These are phyloP conservation scores for Adenanthera pavonina DNA, from an alignment of 306 rosid species.

Conservation along the genomic window DNA sequence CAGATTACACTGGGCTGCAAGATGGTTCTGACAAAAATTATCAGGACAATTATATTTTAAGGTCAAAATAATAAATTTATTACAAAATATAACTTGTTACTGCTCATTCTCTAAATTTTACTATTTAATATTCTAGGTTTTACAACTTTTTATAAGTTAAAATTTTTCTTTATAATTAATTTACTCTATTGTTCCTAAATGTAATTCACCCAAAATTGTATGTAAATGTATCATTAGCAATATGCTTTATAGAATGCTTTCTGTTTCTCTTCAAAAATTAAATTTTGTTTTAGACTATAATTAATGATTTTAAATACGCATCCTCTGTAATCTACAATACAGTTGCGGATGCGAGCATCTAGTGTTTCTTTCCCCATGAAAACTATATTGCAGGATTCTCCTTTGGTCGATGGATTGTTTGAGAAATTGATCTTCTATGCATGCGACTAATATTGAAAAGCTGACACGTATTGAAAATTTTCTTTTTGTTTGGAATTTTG, in stretches of 20 bases:
- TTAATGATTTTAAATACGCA: not conserved
- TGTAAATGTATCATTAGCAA: conserved; percentile 16
- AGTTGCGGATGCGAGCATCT: not conserved
- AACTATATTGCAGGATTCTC: not conserved
- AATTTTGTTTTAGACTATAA: not conserved
- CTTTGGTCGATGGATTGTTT: no score
- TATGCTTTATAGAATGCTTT: conserved; percentile 3
- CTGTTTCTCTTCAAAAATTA: not conserved
- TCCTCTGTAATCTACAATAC: not conserved
- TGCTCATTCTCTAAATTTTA: no score
- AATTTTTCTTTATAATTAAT: no score
- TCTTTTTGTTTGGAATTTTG: not conserved
- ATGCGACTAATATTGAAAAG: not conserved
- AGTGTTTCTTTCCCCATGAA: not conserved
- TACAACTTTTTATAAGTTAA: no score
- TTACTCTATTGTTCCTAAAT: no score
- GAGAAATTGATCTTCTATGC: no score
- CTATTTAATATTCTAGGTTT: no score
- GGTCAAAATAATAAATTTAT: no score
- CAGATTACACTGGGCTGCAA: not conserved
- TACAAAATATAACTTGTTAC: no score
- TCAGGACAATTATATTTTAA: no score
- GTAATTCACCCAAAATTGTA: not conserved
- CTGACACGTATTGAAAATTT: not conserved
- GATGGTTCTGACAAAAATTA: not conserved